A percentile compares a stretch with the other conserved stretches of the same genome.
Conservation (phyloP, 805 yeast species). For the Pichia deserticola region DNA sequence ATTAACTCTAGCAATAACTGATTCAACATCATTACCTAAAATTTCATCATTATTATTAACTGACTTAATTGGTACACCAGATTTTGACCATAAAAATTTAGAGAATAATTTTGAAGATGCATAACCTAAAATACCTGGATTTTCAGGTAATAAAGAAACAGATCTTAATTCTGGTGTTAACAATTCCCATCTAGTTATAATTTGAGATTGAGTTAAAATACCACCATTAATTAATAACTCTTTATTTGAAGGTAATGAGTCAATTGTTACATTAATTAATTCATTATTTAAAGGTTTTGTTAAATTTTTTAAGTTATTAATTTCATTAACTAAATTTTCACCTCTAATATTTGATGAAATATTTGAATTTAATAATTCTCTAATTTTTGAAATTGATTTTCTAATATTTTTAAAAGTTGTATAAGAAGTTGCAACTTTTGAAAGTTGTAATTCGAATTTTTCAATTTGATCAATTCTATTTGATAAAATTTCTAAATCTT, state of each 20-base stretch:
- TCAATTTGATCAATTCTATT: conserved; percentile 49
- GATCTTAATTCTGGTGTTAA: conserved; percentile 82
- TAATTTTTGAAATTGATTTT: conserved; percentile 36
- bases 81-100: conserved; percentile 64
- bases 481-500: conserved; percentile 56
- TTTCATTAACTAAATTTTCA: conserved; percentile 40
- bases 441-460: conserved; percentile 38
- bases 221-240: conserved; percentile 40
- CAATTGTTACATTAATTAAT: conserved; percentile 34
- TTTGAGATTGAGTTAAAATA: conserved; percentile 69
- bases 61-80: conserved; percentile 52
- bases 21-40: conserved; percentile 75
- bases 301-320: conserved; percentile 30
- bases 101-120: conserved; percentile 73
- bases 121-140: conserved; percentile 94
- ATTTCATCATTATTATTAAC: conserved; percentile 21
- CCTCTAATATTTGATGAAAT: conserved; percentile 35
- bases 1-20: conserved; percentile 80
- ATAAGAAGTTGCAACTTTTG: conserved; percentile 35
- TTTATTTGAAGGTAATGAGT: conserved; percentile 36
- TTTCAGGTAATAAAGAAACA: conserved; percentile 84
- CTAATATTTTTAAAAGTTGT: conserved; percentile 36
- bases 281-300: conserved; percentile 31
- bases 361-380: conserved; percentile 30
- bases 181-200: conserved; percentile 70